phyloP scores from a whole-genome alignment of 2,329 filamentous ascomycete species.

The Aspergillus hiratsukae region DNA sequence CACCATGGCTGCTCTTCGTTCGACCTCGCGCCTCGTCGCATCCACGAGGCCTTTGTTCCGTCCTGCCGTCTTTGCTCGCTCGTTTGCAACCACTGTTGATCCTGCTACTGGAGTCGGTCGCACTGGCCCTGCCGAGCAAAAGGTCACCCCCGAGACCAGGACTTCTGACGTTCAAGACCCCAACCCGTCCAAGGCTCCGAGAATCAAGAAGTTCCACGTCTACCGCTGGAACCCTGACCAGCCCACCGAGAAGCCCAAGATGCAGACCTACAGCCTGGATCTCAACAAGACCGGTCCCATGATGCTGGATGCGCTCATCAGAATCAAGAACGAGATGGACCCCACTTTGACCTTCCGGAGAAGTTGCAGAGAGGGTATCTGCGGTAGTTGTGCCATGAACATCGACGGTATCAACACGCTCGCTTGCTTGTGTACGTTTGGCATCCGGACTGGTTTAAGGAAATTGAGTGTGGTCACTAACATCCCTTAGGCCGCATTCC shows the following conservation, averaged over 20 bases:
- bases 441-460: not conserved
- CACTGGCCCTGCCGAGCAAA: conserved; percentile 23
- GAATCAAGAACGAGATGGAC: conserved; percentile 99
- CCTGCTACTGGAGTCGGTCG: conserved; percentile 28
- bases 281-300: conserved; percentile 99
- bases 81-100: conserved; percentile 45
- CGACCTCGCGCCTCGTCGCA: conserved; percentile 43
- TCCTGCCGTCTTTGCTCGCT: conserved; percentile 37
- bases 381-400: conserved; percentile 99
- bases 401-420: conserved; percentile 98
- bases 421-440: conserved; percentile 87
- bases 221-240: conserved; percentile 98
- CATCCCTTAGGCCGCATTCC: conserved; percentile 75
- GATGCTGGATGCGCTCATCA: conserved; percentile 92
- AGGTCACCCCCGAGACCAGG: conserved; percentile 46
- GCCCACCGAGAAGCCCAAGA: conserved; percentile 85
- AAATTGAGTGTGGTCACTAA: conserved; percentile 5
- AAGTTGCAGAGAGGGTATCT: conserved; percentile 97
- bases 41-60: conserved; percentile 41
- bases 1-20: conserved; percentile 47
- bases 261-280: conserved; percentile 93
- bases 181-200: conserved; percentile 51
- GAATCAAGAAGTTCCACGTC: conserved; percentile 93
- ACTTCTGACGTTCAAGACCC: conserved; percentile 61
- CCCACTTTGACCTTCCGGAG: conserved; percentile 93